Conservation (phyloP, 352 stramenopile species). For the Phytophthora boehmeriae region DNA sequence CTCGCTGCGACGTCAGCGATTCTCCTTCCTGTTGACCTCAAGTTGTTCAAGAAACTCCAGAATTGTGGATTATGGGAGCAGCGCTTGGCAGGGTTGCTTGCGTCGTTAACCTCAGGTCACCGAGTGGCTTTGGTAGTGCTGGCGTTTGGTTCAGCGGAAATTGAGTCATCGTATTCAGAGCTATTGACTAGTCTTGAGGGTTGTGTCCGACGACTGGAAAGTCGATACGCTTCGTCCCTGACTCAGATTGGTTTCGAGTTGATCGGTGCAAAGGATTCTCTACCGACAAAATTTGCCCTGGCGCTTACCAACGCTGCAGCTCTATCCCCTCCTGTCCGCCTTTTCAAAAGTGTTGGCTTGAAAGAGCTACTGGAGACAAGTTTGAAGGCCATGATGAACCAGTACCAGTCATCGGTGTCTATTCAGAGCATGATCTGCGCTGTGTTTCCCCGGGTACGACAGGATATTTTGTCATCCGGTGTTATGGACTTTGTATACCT, state of each 20-base stretch:
- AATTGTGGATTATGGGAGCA: slow-evolving; percentile 51
- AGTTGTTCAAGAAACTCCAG: slow-evolving; percentile 32
- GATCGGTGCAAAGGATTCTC: slow-evolving; percentile 14
- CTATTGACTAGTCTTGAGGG: slow-evolving; percentile 31
- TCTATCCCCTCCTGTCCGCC: slow-evolving; percentile 27
- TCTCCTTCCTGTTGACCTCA: slow-evolving; percentile 64
- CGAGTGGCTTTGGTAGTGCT: slow-evolving; percentile 47
- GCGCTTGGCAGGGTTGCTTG: slow-evolving; percentile 41
- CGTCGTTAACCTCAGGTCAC: slow-evolving; percentile 32
- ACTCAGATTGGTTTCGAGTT: slow-evolving; percentile 34
- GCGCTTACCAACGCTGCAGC: slow-evolving; percentile 32
- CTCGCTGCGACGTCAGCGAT: slow-evolving; percentile 57
- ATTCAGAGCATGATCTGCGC: slow-evolving; percentile 37
- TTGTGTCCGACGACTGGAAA: slow-evolving; percentile 35
- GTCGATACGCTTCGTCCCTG: slow-evolving; percentile 22
- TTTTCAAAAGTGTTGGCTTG: slow-evolving; percentile 35
- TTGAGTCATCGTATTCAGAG: slow-evolving; percentile 11
- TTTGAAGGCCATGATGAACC: slow-evolving; percentile 39
- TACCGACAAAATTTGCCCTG: slow-evolving; percentile 36
- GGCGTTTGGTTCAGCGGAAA: slow-evolving; percentile 43
- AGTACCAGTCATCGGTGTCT: slow-evolving; percentile 29
- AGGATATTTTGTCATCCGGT: slow-evolving; percentile 40
- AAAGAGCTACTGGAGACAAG: slow-evolving; percentile 52
- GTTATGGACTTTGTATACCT: slow-evolving; percentile 34
- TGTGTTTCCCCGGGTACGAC: slow-evolving; percentile 22